Conservation (phyloP, 495 filamentous ascomycete genomes). For the Stereocaulon alpinum region DNA sequence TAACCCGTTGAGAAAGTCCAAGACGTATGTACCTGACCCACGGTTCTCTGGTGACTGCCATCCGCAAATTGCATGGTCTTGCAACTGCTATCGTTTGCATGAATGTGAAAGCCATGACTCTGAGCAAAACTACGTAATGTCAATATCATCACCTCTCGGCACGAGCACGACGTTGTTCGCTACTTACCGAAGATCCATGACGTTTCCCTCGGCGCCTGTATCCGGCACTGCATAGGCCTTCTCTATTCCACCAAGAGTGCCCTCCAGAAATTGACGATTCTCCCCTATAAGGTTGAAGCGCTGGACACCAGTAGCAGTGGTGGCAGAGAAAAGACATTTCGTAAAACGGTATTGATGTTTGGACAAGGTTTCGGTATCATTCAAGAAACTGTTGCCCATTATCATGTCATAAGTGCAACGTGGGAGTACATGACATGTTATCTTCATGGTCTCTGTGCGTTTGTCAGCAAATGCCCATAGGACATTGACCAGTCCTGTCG, state of each 20-base stretch:
- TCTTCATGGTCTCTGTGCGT: conserved; percentile 4
- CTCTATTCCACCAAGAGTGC: neutral
- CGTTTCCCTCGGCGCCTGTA: conserved; percentile 14
- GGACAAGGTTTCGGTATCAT: conserved; percentile 11
- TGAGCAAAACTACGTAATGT: neutral
- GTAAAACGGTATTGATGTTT: conserved; percentile 9
- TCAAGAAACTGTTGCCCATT: conserved; percentile 12
- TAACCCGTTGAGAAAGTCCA: conserved; percentile 14
- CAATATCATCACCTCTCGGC: too few species aligned
- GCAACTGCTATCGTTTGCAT: neutral
- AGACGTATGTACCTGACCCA: conserved; percentile 13
- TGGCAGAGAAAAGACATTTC: conserved; percentile 13
- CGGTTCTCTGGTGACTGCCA: conserved; percentile 1
- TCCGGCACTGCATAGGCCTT: conserved; percentile 11
- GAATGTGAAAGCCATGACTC: neutral
- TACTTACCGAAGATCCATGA: conserved; percentile 13
- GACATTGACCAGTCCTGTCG: too few species aligned
- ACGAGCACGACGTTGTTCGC: too few species aligned
- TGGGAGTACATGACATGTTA: conserved; percentile 18
- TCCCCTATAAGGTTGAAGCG: neutral
- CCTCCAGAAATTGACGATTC: neutral
- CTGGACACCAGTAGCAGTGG: neutral
- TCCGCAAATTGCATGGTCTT: conserved; percentile 14
- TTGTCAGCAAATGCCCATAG: conserved; percentile 15
- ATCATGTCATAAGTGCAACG: conserved; percentile 15